Evolutionary conservation across 306 rosid genomes (phyloP).

Genomic region (Clitoria ternatea): DNA sequence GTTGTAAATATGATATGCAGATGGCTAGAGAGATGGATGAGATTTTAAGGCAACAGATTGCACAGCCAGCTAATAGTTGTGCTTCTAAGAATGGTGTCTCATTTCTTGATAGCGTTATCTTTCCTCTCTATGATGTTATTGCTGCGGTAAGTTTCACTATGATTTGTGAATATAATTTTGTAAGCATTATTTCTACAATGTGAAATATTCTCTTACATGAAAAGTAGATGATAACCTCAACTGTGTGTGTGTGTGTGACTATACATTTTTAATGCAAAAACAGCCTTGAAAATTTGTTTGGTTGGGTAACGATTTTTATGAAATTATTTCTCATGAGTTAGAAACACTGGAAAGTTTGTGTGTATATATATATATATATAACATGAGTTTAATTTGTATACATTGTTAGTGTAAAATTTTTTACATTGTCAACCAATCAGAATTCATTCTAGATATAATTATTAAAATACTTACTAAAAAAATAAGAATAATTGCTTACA

Average conservation of each 20-base stretch:
- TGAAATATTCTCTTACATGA: not conserved
- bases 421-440: no score
- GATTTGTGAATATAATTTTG: not conserved
- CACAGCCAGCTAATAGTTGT: slow-evolving; percentile 89
- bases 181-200: not conserved
- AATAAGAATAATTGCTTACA: no score
- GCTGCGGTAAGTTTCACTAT: slow-evolving; percentile 63
- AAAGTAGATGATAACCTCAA: not conserved
- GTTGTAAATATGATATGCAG: slow-evolving; percentile 44
- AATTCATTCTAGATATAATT: no score
- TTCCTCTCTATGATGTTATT: slow-evolving; percentile 69
- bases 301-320: not conserved
- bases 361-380: no score
- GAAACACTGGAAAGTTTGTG: not conserved
- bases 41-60: slow-evolving; percentile 60
- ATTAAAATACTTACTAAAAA: no score
- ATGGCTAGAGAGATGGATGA: slow-evolving; percentile 96
- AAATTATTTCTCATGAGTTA: not conserved
- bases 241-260: no score
- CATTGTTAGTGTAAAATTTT: no score
- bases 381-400: no score
- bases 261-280: no score
- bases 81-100: slow-evolving; percentile 56
- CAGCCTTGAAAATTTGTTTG: not conserved
- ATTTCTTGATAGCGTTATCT: slow-evolving; percentile 76